These are phyloP conservation scores for Berkeleyomyces basicola DNA, from an alignment of 2,329 filamentous ascomycete species.

Conservation along the genomic window DNA sequence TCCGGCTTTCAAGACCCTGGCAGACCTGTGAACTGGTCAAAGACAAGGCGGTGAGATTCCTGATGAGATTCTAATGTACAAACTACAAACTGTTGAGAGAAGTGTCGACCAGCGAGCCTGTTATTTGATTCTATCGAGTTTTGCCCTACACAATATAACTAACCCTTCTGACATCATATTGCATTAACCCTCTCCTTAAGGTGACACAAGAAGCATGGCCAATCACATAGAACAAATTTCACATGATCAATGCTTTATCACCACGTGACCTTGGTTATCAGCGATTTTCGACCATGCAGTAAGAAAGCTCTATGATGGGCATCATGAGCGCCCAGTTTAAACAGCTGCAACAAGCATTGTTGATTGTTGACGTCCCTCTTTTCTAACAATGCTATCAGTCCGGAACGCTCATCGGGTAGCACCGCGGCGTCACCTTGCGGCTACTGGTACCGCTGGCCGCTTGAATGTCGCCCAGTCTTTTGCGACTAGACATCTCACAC, in stretches of 20 bases:
- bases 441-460: not conserved
- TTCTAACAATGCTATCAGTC: constrained; percentile 3
- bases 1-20: constrained; percentile 33
- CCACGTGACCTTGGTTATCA: constrained; percentile 7
- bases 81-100: not conserved
- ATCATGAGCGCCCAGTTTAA: not conserved
- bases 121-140: not conserved
- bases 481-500: not conserved
- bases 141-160: not conserved
- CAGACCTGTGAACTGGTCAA: constrained; percentile 29
- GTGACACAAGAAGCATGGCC: not conserved
- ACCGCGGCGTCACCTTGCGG: not conserved
- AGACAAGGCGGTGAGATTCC: not conserved
- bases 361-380: not conserved
- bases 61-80: not conserved
- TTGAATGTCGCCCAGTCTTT: not conserved
- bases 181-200: not conserved
- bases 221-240: constrained; percentile 1
- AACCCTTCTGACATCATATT: not conserved
- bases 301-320: constrained; percentile 4
- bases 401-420: not conserved
- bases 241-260: constrained; percentile 5
- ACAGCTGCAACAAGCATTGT: not conserved
- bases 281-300: not conserved
- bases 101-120: constrained; percentile 1